Evolutionary conservation across 257 asterid genomes (phyloP), one percentile per base, ranked within the genome.

Genomic region (Gynochthodes officinalis): DNA sequence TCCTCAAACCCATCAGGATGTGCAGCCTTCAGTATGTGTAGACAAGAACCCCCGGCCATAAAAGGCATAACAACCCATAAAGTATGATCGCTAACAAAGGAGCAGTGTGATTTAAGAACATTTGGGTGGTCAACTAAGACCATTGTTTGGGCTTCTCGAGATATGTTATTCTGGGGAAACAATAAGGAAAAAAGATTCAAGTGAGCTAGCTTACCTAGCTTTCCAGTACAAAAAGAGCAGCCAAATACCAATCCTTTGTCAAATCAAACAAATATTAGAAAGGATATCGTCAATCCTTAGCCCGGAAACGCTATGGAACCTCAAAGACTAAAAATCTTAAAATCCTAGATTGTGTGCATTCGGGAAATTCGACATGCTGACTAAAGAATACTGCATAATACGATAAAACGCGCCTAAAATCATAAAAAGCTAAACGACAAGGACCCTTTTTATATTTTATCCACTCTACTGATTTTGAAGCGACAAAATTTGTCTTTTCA

Each of bases 1-100:
- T 95, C 99, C 83, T 92, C 96, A 33, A 95, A 89, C 33, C 99
- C 99, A 86, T 95, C 96, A 11, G 96, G 98, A 53, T 95, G 84
- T 57, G 80, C 83, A 66, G 97, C 94, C 82, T 95, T 95, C 71
- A 95, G 75, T 69, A 95, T 89, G 86, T 95, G 99, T 33, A 95
- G 89, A 83, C 99, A 95, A 67, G 99, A 95, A 71, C 99, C 99
- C 48, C 99, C 97, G 54, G 94, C 84, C 98, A 92, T 92, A 81
- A 81, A 95, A 76, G 98, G 99, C 99, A 95, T 95, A 70, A 95
- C 91, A 32, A 95, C 96, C 99, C 98, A 95, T 73, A 95, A 78
- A 76, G 83, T 92, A 80, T 95, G 97, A 77, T 86, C 98, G 64
- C 84, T 84, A 64, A 95, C 98, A 67, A 95, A 95, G 42, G 99